Conservation (phyloP, 2,329 filamentous ascomycete genomes). For the Colletotrichum zoysiae region DNA sequence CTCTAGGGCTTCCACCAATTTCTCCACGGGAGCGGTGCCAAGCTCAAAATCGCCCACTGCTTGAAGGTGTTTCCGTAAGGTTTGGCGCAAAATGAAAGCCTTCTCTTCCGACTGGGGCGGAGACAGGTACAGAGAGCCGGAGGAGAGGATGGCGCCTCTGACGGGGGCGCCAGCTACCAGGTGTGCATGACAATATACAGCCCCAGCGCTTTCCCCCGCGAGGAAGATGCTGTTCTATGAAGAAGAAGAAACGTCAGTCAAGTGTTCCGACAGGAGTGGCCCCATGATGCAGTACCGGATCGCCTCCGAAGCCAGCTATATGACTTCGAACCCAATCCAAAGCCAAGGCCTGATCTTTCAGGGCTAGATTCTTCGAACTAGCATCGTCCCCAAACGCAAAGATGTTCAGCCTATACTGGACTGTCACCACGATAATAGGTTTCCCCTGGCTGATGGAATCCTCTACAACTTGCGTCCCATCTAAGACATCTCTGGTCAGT, state of each 20-base stretch:
- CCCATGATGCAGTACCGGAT: constrained; percentile 41
- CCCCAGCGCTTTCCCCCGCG: constrained; percentile 60
- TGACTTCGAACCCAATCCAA: constrained; percentile 48
- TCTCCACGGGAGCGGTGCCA: constrained; percentile 47
- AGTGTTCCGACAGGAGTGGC: too few species aligned
- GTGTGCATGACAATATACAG: constrained; percentile 59
- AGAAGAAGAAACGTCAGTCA: not conserved
- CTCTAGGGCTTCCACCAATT: constrained; percentile 51
- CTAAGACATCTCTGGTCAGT: constrained; percentile 42
- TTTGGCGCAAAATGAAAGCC: constrained; percentile 1
- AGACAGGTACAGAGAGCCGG: constrained; percentile 58
- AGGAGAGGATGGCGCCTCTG: constrained; percentile 54
- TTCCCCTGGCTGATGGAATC: constrained; percentile 49
- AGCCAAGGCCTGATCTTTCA: constrained; percentile 51
- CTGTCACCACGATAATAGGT: constrained; percentile 42
- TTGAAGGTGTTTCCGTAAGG: not conserved
- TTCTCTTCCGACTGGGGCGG: constrained; percentile 52
- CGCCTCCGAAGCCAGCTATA: constrained; percentile 47
- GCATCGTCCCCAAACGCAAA: constrained; percentile 58
- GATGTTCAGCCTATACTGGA: constrained; percentile 47
- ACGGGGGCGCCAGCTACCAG: constrained; percentile 50
- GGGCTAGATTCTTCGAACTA: constrained; percentile 52
- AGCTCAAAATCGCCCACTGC: constrained; percentile 31
- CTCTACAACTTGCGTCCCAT: constrained; percentile 51
- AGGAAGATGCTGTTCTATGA: constrained; percentile 53